phyloP scores from a whole-genome alignment of 257 asterid species.

The Solanum dulcamara region DNA sequence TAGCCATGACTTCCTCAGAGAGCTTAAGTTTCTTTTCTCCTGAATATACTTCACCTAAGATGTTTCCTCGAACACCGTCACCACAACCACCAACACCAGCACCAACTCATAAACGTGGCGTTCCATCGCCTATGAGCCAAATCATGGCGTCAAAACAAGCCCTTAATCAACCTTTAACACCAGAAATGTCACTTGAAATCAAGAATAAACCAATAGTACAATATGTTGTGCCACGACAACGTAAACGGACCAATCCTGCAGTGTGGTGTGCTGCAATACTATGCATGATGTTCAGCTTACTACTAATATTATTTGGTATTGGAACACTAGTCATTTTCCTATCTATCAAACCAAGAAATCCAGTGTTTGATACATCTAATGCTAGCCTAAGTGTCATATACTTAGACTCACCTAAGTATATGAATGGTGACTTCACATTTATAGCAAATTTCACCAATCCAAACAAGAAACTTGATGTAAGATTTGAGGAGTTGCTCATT shows the following conservation, averaged over 20 bases:
- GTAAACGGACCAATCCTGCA: conserved; percentile 38
- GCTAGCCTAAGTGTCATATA: conserved; percentile 46
- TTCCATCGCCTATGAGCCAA: conserved; percentile 28
- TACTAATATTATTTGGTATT: conserved; percentile 60
- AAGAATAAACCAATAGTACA: conserved; percentile 32
- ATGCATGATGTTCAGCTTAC: conserved; percentile 56
- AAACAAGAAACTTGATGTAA: conserved; percentile 51
- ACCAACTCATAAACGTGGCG: conserved; percentile 17
- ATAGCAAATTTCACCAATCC: conserved; percentile 81
- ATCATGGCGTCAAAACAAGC: conserved; percentile 24
- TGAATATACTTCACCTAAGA: conserved; percentile 7
- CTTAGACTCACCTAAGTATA: conserved; percentile 33
- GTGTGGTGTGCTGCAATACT: conserved; percentile 63
- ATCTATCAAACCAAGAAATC: conserved; percentile 49
- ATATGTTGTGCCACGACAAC: conserved; percentile 32
- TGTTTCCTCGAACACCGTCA: conserved; percentile 29
- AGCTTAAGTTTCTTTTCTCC: conserved; percentile 1
- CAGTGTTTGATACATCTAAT: conserved; percentile 54
- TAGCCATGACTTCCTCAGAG: conserved; percentile 5
- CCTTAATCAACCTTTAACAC: conserved; percentile 11
- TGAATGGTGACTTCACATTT: conserved; percentile 48
- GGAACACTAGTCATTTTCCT: conserved; percentile 45
- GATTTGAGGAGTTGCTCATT: conserved; percentile 42
- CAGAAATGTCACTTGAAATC: conserved; percentile 20
- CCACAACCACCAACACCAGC: conserved; percentile 16